Base-by-base conservation (phyloP, 805 yeast genomes). In the Metschnikowia lunata region DNA sequence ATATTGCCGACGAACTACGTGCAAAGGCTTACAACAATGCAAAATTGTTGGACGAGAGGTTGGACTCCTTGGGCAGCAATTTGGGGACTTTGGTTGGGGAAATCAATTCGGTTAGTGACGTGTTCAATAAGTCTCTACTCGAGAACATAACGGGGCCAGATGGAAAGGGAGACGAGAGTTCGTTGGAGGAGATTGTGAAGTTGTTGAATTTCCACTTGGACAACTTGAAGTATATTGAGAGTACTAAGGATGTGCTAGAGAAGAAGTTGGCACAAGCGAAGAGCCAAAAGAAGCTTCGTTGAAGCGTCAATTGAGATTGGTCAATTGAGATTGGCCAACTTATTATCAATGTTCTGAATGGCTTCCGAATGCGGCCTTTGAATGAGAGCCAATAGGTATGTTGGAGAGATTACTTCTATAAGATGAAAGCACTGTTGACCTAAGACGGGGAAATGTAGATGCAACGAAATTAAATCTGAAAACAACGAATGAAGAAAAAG, bases 1-100 rank as follows among this genome's bases (percentile, higher is more conserved):
- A 75, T 50, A 75, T 80, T 8, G 80, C 86, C 41, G 97, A 91
- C 60, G 86, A 85, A 61, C 86, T 88, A 59, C 81, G 99, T 60
- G 91, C 85, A 59, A 85, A 85, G 53, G 95, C 96, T 0, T 93
- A 91, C 62, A 81, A 78, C 50, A 78, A 89, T 29, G 97, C 98
- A 0, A 95, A 89, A 59, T 71, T 80, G 34, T 70, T 93, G 49
- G 95, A 88, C 60, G 89, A 83, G 54, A 86, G 85, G 58, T 68
- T 93, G 49, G 95, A 85, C 53, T 68, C 77, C 10, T 71, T 93
- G 59, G 95, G 95, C 8, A 73, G 79, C 30, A 89, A 88, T 59
- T 76, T 89, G 55, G 68, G 86, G 2, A 76, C 89, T 0, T 71
- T 89, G 58, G 86, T 89, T 37, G 75, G 78, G 23, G 96, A 89